A percentile compares a stretch with the other conserved stretches of the same genome.
Evolutionary conservation across 805 yeast species (phyloP).

Genomic region (Metschnikowia lunata): DNA sequence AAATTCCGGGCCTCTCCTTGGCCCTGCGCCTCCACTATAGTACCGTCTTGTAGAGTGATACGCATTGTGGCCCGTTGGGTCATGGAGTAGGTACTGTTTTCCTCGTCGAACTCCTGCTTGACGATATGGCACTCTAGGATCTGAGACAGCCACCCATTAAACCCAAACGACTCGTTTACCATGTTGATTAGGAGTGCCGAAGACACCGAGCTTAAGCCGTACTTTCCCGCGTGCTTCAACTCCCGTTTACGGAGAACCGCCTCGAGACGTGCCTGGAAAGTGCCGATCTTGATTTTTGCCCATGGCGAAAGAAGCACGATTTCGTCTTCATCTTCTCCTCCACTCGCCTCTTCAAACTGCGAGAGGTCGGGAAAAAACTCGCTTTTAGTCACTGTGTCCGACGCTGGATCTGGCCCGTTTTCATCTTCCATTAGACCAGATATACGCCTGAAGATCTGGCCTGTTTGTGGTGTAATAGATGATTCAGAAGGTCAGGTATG

Average conservation of each 20-base stretch:
- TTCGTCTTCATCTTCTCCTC: constrained; percentile 1
- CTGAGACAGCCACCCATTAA: constrained; percentile 53
- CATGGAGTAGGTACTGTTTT: constrained; percentile 20
- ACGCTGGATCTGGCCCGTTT: background rate
- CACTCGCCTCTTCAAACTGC: constrained; percentile 15
- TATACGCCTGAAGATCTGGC: no score
- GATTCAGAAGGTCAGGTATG: no score
- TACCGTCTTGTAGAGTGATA: constrained; percentile 42
- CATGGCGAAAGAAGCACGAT: constrained; percentile 24
- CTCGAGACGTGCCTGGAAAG: constrained; percentile 46
- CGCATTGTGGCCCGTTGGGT: constrained; percentile 28
- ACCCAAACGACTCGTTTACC: constrained; percentile 53
- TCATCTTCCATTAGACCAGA: no score
- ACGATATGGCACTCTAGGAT: constrained; percentile 25
- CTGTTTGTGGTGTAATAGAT: no score
- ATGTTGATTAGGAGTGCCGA: constrained; percentile 22
- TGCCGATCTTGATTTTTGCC: constrained; percentile 46
- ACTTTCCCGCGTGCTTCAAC: constrained; percentile 3
- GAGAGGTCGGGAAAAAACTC: constrained; percentile 24
- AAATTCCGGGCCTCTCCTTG: constrained; percentile 31
- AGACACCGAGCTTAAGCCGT: constrained; percentile 6
- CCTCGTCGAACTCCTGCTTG: constrained; percentile 20
- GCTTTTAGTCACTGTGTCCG: constrained; percentile 1
- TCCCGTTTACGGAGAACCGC: constrained; percentile 20
- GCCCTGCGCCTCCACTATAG: constrained; percentile 36